These are phyloP conservation scores for Porogramme epimiltina DNA, from an alignment of 1,284 basidiomycete genomes.

Conservation along the genomic window DNA sequence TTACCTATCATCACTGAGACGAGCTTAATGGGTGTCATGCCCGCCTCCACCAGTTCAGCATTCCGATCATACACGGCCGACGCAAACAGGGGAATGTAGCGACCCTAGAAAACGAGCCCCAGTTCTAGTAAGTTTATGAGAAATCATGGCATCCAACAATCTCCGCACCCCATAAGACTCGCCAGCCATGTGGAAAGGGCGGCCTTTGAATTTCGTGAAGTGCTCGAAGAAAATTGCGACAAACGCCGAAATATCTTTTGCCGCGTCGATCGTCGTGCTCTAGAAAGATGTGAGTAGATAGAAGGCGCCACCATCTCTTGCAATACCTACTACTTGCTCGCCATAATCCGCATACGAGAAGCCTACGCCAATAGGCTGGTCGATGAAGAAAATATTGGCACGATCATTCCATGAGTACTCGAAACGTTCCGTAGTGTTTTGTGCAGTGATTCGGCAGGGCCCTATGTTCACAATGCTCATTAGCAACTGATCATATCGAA, in stretches of 20 bases:
- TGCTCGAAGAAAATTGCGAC: conserved; percentile 74
- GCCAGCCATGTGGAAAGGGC: conserved; percentile 72
- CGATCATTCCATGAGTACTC: conserved; percentile 69
- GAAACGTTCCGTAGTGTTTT: conserved; percentile 47
- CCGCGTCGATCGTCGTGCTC: conserved; percentile 66
- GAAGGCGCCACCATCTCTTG: too few species aligned
- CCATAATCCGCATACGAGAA: conserved; percentile 72
- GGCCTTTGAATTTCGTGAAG: conserved; percentile 64
- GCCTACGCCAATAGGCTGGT: conserved; percentile 64
- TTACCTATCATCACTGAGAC: conserved; percentile 74
- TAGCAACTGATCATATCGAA: neutral
- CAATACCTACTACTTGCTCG: neutral
- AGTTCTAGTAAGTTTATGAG: neutral
- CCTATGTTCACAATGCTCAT: neutral
- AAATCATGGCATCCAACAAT: neutral
- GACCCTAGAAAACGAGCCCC: conserved; percentile 65
- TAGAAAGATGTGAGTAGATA: too few species aligned
- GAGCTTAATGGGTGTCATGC: conserved; percentile 75
- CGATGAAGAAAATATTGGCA: conserved; percentile 71
- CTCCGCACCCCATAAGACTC: conserved; percentile 53
- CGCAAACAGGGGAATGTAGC: conserved; percentile 84
- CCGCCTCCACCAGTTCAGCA: conserved; percentile 51
- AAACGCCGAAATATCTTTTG: conserved; percentile 68
- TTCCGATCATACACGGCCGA: conserved; percentile 81
- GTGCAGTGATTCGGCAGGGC: conserved; percentile 39